phyloP scores from a whole-genome alignment of 202 grass and related monocot species.

The Carex arenaria region DNA sequence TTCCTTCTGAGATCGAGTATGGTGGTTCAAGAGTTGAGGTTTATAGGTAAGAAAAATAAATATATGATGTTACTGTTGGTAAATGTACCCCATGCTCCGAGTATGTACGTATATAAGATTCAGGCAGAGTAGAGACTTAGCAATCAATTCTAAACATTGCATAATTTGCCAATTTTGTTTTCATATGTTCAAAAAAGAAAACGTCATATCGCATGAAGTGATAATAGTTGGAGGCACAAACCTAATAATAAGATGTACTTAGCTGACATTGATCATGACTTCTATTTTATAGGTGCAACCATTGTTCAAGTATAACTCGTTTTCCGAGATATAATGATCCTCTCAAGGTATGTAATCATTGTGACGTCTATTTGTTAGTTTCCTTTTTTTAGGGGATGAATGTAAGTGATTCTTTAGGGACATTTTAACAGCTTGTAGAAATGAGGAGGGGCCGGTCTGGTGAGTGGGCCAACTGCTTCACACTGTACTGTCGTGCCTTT shows the following conservation, averaged over 20 bases:
- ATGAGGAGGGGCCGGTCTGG: slow-evolving; percentile 91
- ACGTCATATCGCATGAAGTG: background rate
- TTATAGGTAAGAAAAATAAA: slow-evolving; percentile 62
- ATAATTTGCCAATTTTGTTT: background rate
- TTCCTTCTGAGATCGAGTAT: slow-evolving; percentile 79
- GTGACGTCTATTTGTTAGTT: slow-evolving; percentile 21
- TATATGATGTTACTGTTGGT: background rate
- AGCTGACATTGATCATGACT: slow-evolving; percentile 8
- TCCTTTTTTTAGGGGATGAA: slow-evolving; percentile 1
- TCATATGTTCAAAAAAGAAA: background rate
- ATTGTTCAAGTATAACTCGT: slow-evolving; percentile 70
- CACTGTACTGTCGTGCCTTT: slow-evolving; percentile 80
- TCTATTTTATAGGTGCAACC: slow-evolving; percentile 55
- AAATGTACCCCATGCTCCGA: background rate
- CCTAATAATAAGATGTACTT: too few relatives aligned
- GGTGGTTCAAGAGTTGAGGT: slow-evolving; percentile 66
- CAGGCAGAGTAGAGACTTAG: background rate
- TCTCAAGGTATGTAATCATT: slow-evolving; percentile 49
- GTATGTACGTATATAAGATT: background rate
- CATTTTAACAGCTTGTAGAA: slow-evolving; percentile 69
- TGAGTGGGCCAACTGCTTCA: slow-evolving; percentile 99
- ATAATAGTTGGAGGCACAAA: background rate
- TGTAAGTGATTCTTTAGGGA: slow-evolving; percentile 19
- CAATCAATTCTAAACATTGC: background rate
- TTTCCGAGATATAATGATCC: slow-evolving; percentile 97